phyloP scores from a whole-genome alignment of 2,329 filamentous ascomycete species.

The Aaosphaeria arxii region DNA sequence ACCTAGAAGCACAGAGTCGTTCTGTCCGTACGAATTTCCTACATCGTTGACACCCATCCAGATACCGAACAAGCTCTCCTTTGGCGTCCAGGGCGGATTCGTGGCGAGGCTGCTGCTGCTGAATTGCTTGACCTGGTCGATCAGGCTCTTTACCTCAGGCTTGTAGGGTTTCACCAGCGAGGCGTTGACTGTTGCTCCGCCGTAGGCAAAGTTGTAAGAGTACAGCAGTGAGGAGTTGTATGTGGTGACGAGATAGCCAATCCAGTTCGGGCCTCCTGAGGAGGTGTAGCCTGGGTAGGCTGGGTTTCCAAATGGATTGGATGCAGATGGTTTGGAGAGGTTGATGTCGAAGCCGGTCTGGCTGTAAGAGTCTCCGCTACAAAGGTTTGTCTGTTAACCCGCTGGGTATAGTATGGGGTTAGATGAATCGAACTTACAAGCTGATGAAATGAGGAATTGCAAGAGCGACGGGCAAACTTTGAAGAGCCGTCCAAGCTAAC shows the following conservation, averaged over 20 bases:
- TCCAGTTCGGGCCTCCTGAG: conserved; percentile 18
- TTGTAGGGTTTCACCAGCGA: conserved; percentile 13
- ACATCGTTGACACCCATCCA: conserved; percentile 23
- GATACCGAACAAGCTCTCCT: conserved; percentile 11
- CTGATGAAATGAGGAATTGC: conserved; percentile 6
- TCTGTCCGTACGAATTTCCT: conserved; percentile 13
- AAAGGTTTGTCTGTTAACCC: not conserved
- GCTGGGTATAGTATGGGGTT: not conserved
- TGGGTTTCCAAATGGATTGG: conserved; percentile 19
- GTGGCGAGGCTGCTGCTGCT: conserved; percentile 9
- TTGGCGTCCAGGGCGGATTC: conserved; percentile 11
- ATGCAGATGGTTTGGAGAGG: conserved; percentile 11
- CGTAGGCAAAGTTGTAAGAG: conserved; percentile 18
- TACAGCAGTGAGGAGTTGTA: conserved; percentile 12
- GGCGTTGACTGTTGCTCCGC: conserved; percentile 17
- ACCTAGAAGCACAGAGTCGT: conserved; percentile 19
- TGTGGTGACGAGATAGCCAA: conserved; percentile 14
- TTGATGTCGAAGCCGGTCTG: conserved; percentile 15
- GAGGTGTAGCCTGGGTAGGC: conserved; percentile 15
- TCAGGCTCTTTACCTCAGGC: conserved; percentile 13
- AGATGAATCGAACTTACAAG: conserved; percentile 6
- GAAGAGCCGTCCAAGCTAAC: not conserved
- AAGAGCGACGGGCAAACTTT: not conserved
- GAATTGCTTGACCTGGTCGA: conserved; percentile 16
- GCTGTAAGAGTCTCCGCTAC: conserved; percentile 20